Percentiles rank a stretch among this genome's conserved stretches.
These are phyloP conservation scores for Hypoxylon intermedium DNA, from an alignment of 495 filamentous ascomycete species.

Conservation along the genomic window DNA sequence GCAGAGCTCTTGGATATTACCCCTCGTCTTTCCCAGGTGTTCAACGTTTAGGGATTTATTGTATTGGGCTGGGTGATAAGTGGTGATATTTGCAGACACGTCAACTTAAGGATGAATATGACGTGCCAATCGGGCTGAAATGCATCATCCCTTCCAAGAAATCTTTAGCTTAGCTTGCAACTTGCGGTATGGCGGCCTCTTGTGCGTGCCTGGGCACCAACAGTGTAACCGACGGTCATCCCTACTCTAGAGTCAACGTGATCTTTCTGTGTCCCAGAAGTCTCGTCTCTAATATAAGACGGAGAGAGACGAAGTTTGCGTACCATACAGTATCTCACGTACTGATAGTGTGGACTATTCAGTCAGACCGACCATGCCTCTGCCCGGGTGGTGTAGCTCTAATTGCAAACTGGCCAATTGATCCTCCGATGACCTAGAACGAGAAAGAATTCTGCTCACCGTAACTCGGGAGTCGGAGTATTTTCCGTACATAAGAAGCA, in stretches of 20 bases:
- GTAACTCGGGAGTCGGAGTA: conserved; percentile 19
- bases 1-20: not conserved
- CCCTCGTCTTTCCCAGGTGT: not conserved
- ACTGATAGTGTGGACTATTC: conserved; percentile 15
- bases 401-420: conserved; percentile 29
- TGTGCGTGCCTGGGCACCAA: too few species aligned
- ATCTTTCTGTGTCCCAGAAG: too few species aligned
- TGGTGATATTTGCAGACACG: not conserved
- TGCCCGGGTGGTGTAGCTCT: conserved; percentile 24
- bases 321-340: conserved; percentile 33
- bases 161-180: not conserved
- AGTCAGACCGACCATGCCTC: conserved; percentile 14
- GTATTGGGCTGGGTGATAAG: not conserved
- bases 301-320: conserved; percentile 18
- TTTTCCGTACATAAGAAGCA: conserved; percentile 23
- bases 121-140: conserved; percentile 25
- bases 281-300: not conserved
- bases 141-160: conserved; percentile 13
- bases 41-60: not conserved
- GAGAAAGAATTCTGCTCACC: conserved; percentile 30
- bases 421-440: conserved; percentile 31
- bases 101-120: conserved; percentile 1
- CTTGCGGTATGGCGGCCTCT: not conserved
- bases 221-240: too few species aligned
- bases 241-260: too few species aligned